Base-by-base conservation (phyloP, 441 rosid genomes). In the Geranium incanum region DNA sequence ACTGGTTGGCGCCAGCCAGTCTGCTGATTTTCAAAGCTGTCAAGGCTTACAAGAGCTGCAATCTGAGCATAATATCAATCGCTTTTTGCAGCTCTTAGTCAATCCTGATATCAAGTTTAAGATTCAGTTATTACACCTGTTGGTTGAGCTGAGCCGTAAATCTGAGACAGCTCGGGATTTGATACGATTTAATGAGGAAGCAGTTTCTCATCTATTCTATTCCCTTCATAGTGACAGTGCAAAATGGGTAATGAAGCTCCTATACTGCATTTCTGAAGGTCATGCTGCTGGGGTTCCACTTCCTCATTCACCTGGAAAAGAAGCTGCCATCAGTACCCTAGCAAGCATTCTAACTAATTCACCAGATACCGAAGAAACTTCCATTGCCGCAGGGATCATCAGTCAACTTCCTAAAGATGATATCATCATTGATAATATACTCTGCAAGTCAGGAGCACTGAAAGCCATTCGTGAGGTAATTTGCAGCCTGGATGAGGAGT, bases 331-430 rank as follows among this genome's bases (percentile, higher is more conserved):
- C 75, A 81, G 78, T 41, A 78, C 67, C 63, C 72, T 84, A 13
- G 79, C 78, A 66, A 63, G 69, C 5, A 82, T 82, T 28, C 79
- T 86, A 11, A 75, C 75, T 21, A 21, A 70, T 62, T 82, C 87
- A 69, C 62, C 68, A 28, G 78, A 82, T 70, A 16, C 52, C 0
- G 85, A 84, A 72, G 89, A 86, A 77, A 82, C 82, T 66, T 80
- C 85, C 23, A 69, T 78, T 36, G 89, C 89, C 38, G 85, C 87
- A 69, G 82, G 80, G 67, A 82, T 86, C 69, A 86, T 86, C 59
- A 78, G 89, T 78, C 80, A 71, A 69, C 87, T 86, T 70, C 87
- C 89, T 0, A 82, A 73, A 68, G 85, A 82, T 19, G 89, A 84
- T 65, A 66, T n/a, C 16, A 76, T 48, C 52, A 71, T 86, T 16